These are phyloP conservation scores for Phaffomyces thermotolerans DNA, from an alignment of 805 yeast genomes.

Conservation along the genomic window DNA sequence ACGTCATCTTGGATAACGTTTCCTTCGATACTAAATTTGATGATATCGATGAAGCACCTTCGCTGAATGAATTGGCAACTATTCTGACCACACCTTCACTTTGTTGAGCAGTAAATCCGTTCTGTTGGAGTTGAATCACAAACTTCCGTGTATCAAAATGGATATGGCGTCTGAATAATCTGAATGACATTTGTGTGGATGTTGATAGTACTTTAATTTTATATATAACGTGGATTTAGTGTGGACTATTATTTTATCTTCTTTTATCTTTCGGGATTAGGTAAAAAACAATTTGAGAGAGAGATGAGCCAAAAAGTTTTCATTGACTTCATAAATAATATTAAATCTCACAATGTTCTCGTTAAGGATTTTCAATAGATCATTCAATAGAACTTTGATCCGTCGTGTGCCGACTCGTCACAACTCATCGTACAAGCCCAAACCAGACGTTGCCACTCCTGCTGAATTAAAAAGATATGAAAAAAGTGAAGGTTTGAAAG, in stretches of 20 bases:
- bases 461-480: constrained; percentile 15
- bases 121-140: constrained; percentile 30
- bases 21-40: constrained; percentile 81
- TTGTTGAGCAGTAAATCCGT: constrained; percentile 71
- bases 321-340: too few species aligned
- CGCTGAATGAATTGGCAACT: constrained; percentile 67
- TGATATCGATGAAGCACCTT: constrained; percentile 70
- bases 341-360: too few species aligned
- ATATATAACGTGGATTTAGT: not conserved
- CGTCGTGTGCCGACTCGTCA: not conserved
- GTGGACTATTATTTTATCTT: too few species aligned
- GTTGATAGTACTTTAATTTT: too few species aligned
- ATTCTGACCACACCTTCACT: constrained; percentile 73
- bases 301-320: too few species aligned
- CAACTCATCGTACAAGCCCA: constrained; percentile 3
- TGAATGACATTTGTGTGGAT: too few species aligned
- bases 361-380: too few species aligned
- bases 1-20: constrained; percentile 72
- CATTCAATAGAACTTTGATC: too few species aligned
- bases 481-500: constrained; percentile 15
- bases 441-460: constrained; percentile 10
- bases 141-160: constrained; percentile 24
- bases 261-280: too few species aligned
- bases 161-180: not conserved
- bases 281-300: too few species aligned